Evolutionary conservation across 2,329 filamentous ascomycete species (phyloP).

Genomic region (Ophiobolus disseminans): DNA sequence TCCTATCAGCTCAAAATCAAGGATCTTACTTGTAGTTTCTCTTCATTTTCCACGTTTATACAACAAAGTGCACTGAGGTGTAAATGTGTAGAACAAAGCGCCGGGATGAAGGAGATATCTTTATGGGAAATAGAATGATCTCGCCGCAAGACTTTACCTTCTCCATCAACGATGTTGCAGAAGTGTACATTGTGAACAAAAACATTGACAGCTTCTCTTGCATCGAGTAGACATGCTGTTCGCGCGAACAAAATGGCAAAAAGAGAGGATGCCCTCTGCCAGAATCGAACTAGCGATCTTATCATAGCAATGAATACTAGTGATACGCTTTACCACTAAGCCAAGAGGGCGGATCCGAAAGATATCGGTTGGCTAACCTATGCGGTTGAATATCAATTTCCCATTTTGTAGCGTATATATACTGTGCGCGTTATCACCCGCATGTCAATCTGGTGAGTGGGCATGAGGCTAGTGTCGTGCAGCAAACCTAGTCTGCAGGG

Average conservation of each 20-base stretch:
- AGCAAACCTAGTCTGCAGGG: no score
- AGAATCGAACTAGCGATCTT: conserved; percentile 42
- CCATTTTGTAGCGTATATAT: neutral
- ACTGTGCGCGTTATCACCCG: no score
- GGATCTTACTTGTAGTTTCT: no score
- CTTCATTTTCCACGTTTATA: no score
- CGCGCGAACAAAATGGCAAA: conserved; percentile 4
- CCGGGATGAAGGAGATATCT: no score
- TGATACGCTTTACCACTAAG: conserved; percentile 43
- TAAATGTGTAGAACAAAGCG: no score
- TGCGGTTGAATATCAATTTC: neutral
- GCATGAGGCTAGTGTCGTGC: neutral
- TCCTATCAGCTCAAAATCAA: no score
- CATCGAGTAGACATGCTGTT: neutral
- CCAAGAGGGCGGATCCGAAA: conserved; percentile 29
- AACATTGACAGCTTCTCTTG: neutral
- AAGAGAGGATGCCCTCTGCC: conserved; percentile 23
- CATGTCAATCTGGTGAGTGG: neutral
- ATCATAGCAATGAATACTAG: conserved; percentile 36
- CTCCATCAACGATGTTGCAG: no score
- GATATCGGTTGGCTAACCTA: conserved; percentile 12
- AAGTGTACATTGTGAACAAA: no score
- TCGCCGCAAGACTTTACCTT: no score
- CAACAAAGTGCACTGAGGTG: no score
- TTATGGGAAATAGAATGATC: no score